Base-by-base conservation (phyloP, 495 filamentous ascomycete genomes). In the Podospora anserina region DNA sequence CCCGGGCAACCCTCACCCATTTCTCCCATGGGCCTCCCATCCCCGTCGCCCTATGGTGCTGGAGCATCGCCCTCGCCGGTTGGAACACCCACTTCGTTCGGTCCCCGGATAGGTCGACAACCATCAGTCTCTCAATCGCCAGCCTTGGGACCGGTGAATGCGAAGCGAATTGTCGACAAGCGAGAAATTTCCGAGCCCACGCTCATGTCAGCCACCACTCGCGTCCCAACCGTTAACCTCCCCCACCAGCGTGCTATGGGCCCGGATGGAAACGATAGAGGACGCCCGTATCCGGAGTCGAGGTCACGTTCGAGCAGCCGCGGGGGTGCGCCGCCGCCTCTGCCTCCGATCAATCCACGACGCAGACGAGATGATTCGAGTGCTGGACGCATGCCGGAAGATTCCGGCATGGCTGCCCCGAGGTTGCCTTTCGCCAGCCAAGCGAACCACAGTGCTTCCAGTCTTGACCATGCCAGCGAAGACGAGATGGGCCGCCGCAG, bases 131-230 rank as follows among this genome's bases (percentile, higher is more conserved):
- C 85, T 23, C 82, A 86, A 13, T 85, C 81, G 27, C 81, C 84
- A 0, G 72, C 78, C 32, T 69, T 76, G 34, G 73, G 69, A 0
- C 61, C 73, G 2, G 64, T 53, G 0, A 65, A 70, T 44, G 55
- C 72, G 54, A 95, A 92, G 81, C 87, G 87, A 53, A 81, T 85
- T 0, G 81, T 95, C 61, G 89, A 87, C 72, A 93, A 94, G 73
- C 80, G 84, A 44, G 87, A 90, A 30, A 96, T 97, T 54, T 94
- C 92, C 3, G 93, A 95, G 70, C 93, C 93, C 0, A 91, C 85
- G 0, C 90, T 96, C 66, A 77, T 94, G n/a, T 91, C 87, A 44
- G 87, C 85, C 23, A 95, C 92, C 9, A 92, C 89, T 11, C 89
- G 88, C 57, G 85, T 95, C 18, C 87, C 88, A 3, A 88, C 87